These are phyloP conservation scores for Carex parvula DNA, from an alignment of 176 grass and related monocot species.

Conservation along the genomic window DNA sequence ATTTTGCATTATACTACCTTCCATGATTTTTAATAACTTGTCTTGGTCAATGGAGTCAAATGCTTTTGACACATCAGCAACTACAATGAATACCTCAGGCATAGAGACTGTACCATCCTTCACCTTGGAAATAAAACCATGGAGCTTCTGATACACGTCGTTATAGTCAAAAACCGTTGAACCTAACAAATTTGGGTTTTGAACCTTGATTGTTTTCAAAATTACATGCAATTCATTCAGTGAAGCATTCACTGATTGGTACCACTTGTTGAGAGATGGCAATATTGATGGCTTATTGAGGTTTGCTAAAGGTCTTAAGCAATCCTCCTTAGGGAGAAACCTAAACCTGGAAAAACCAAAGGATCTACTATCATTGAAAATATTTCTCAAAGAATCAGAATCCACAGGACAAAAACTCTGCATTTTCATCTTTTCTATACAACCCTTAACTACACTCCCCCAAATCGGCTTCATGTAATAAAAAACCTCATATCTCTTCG, in stretches of 20 bases:
- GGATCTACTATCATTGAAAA: conserved; percentile 23
- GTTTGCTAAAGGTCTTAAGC: conserved; percentile 65
- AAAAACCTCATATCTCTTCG: conserved; percentile 68
- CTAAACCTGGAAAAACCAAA: conserved; percentile 58
- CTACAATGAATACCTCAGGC: conserved; percentile 67
- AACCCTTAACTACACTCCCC: conserved; percentile 42
- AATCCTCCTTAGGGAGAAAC: conserved; percentile 70
- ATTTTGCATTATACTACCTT: conserved; percentile 38
- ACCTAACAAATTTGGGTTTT: conserved; percentile 72
- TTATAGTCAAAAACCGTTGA: conserved; percentile 92
- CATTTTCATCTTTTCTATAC: conserved; percentile 48
- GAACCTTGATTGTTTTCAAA: conserved; percentile 52
- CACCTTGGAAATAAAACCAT: conserved; percentile 44
- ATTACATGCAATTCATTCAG: conserved; percentile 46
- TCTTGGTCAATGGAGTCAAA: conserved; percentile 78
- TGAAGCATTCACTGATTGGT: conserved; percentile 37
- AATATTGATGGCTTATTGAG: conserved; percentile 53
- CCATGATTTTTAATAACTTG: conserved; percentile 52
- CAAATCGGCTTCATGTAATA: conserved; percentile 86
- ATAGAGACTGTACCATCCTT: conserved; percentile 35
- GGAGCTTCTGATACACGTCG: conserved; percentile 54
- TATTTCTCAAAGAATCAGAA: conserved; percentile 27
- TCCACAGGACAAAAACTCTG: conserved; percentile 36
- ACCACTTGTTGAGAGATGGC: conserved; percentile 25
- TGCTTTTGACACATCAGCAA: conserved; percentile 88